phyloP scores from a whole-genome alignment of 345 rosid species.

The Rhizophora mangle region DNA sequence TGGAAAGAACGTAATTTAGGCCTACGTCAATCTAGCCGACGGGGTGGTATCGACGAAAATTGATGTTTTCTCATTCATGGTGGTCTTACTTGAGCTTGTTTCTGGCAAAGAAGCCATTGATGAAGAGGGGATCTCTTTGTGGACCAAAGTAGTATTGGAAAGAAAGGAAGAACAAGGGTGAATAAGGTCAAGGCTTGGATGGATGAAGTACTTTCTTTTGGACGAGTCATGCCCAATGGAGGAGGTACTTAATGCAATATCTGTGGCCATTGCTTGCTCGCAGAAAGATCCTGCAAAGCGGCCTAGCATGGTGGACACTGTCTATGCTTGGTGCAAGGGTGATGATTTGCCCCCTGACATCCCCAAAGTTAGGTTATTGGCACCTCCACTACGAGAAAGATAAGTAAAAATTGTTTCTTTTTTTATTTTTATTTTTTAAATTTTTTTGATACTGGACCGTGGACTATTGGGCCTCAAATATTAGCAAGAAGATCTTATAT shows the following conservation, averaged over 20 bases:
- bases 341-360: constrained; percentile 38
- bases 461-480: too few relatives aligned
- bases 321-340: constrained; percentile 47
- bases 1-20: too few relatives aligned
- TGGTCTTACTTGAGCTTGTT: constrained; percentile 53
- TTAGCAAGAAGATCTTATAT: too few relatives aligned
- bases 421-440: too few relatives aligned
- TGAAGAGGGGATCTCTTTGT: constrained; percentile 42
- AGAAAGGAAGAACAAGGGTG: constrained; percentile 34
- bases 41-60: constrained; percentile 52
- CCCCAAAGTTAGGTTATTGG: constrained; percentile 25
- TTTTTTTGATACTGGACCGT: too few relatives aligned
- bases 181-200: constrained; percentile 30
- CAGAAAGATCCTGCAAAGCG: constrained; percentile 39
- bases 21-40: constrained; percentile 15
- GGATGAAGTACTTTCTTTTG: constrained; percentile 29
- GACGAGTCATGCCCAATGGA: constrained; percentile 35
- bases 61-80: constrained; percentile 58
- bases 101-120: constrained; percentile 47
- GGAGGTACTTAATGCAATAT: constrained; percentile 39
- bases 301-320: constrained; percentile 59
- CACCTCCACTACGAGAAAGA: too few relatives aligned
- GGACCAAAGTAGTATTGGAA: constrained; percentile 32
- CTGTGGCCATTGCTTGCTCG: constrained; percentile 41
- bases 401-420: too few relatives aligned